Conservation (phyloP, 2,329 filamentous ascomycete species). For the Alternaria angustiovoidea region DNA sequence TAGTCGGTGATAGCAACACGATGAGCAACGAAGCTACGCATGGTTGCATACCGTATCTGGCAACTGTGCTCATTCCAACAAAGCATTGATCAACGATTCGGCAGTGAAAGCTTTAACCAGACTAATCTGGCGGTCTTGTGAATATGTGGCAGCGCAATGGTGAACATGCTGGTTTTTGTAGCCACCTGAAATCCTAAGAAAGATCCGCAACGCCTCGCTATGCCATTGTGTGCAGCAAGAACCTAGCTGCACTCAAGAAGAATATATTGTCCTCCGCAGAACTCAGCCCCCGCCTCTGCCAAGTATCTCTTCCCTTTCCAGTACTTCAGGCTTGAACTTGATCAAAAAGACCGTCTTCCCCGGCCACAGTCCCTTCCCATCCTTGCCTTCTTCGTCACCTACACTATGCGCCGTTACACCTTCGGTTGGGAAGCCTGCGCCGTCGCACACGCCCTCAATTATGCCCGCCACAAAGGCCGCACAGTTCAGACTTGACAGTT, state of each 20-base stretch:
- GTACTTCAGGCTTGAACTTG: constrained; percentile 87
- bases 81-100: background rate
- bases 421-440: constrained; percentile 81
- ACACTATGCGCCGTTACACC: constrained; percentile 87
- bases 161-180: background rate
- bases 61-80: background rate
- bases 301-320: constrained; percentile 88
- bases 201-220: constrained; percentile 27
- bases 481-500: constrained; percentile 97
- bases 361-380: constrained; percentile 77
- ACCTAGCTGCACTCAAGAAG: background rate
- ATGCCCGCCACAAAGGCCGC: constrained; percentile 95
- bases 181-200: background rate
- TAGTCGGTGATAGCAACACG: constrained; percentile 4
- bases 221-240: constrained; percentile 9
- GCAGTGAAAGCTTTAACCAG: background rate
- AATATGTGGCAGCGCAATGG: background rate
- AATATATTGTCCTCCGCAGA: background rate
- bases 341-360: constrained; percentile 95
- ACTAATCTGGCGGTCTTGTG: background rate
- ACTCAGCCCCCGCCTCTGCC: constrained; percentile 62
- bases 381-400: constrained; percentile 59
- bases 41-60: too few species aligned
- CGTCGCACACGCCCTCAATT: constrained; percentile 94
- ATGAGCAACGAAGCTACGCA: background rate